A percentile compares a stretch with the other conserved stretches of the same genome.
phyloP scores from a whole-genome alignment of 176 grass and related monocot genomes.

The Poa annua region DNA sequence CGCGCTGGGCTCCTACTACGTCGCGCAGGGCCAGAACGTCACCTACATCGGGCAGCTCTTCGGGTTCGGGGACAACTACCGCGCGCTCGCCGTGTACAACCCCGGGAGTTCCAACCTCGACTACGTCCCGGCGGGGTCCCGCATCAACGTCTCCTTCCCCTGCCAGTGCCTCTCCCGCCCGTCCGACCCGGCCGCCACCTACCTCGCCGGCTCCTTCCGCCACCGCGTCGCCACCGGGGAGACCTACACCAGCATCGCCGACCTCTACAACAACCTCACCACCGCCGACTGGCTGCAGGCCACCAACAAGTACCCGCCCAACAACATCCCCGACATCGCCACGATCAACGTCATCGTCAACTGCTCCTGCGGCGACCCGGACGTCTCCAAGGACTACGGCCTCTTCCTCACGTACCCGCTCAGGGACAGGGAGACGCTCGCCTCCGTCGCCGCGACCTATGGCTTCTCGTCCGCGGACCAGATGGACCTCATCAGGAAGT shows the following conservation, averaged over 20 bases:
- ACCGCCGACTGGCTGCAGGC: conserved; percentile 42
- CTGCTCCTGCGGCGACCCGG: conserved; percentile 68
- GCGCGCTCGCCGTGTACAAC: conserved; percentile 43
- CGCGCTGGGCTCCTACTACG: conserved; percentile 66
- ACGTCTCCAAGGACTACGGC: conserved; percentile 56
- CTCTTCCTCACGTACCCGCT: conserved; percentile 82
- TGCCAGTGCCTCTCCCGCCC: conserved; percentile 29
- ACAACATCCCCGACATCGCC: conserved; percentile 45
- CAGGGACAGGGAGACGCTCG: conserved; percentile 43
- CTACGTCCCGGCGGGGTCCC: background rate
- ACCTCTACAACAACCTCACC: conserved; percentile 55
- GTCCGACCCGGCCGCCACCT: background rate
- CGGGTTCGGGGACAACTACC: conserved; percentile 2
- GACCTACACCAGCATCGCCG: conserved; percentile 44
- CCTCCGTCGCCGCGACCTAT: conserved; percentile 34
- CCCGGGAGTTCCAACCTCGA: background rate
- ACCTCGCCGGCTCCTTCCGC: conserved; percentile 47
- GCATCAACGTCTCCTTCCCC: conserved; percentile 29
- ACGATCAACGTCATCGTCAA: conserved; percentile 66
- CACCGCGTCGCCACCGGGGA: background rate
- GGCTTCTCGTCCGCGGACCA: conserved; percentile 40
- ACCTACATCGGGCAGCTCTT: conserved; percentile 57
- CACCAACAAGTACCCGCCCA: conserved; percentile 48
- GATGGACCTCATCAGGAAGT: conserved; percentile 48
- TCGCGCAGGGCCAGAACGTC: conserved; percentile 41